phyloP scores from a whole-genome alignment of 441 rosid genomes.

The Flueggea neowawraea region DNA sequence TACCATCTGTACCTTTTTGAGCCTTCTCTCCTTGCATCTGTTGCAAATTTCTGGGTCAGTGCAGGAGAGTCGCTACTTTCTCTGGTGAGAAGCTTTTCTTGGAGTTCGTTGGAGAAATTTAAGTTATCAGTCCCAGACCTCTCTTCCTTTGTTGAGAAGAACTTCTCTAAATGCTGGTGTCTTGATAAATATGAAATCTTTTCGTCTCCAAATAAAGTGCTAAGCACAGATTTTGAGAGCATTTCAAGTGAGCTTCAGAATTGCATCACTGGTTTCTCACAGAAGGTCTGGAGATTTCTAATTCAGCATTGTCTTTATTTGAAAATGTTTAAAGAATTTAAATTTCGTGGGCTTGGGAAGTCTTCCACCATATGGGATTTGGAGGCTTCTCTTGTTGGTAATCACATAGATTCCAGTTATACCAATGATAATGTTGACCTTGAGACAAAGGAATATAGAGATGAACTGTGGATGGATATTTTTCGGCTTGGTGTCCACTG shows the following conservation, averaged over 20 bases:
- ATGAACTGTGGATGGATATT: constrained; percentile 20
- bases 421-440: neutral
- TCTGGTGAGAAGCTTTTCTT: constrained; percentile 27
- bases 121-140: constrained; percentile 8
- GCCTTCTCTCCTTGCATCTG: constrained; percentile 47
- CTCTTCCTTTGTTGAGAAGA: constrained; percentile 16
- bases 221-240: constrained; percentile 25
- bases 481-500: constrained; percentile 62
- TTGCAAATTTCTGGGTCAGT: constrained; percentile 54
- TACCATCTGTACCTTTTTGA: constrained; percentile 48
- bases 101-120: constrained; percentile 20
- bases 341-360: constrained; percentile 30
- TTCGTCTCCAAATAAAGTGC: constrained; percentile 11
- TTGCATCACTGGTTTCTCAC: constrained; percentile 36
- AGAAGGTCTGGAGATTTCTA: constrained; percentile 47
- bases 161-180: constrained; percentile 45
- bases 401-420: constrained; percentile 4
- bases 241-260: constrained; percentile 27
- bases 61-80: constrained; percentile 61
- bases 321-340: constrained; percentile 34
- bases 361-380: constrained; percentile 5
- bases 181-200: constrained; percentile 18
- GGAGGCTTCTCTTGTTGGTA: neutral
- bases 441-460: constrained; percentile 6
- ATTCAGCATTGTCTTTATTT: constrained; percentile 32